phyloP scores from a whole-genome alignment of 257 asterid genomes.

The Parsonsia alboflavescens region DNA sequence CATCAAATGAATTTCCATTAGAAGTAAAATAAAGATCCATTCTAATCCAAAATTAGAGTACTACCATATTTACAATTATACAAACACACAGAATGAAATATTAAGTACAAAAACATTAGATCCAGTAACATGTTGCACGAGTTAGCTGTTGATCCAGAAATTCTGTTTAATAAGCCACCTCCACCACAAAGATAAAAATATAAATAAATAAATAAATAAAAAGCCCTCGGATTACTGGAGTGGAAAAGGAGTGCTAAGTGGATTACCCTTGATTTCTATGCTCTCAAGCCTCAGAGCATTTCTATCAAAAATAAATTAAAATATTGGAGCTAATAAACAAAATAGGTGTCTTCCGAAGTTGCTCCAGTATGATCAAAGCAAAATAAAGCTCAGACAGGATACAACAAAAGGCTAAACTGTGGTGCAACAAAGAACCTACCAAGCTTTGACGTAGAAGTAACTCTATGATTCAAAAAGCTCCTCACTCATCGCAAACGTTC shows the following conservation, averaged over 20 bases:
- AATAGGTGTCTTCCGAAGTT: neutral
- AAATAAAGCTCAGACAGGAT: neutral
- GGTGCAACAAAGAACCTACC: neutral
- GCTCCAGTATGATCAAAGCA: neutral
- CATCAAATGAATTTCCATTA: neutral
- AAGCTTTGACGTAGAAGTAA: neutral
- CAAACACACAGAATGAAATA: neutral
- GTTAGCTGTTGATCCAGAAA: neutral
- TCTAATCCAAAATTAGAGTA: neutral
- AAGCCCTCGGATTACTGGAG: neutral
- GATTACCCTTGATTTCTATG: neutral
- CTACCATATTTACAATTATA: neutral
- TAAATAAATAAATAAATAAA: neutral
- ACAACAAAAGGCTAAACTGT: neutral
- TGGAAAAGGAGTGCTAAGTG: neutral
- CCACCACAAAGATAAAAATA: neutral
- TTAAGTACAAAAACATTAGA: neutral
- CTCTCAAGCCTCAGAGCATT: neutral
- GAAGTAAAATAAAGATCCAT: neutral
- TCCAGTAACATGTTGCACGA: neutral
- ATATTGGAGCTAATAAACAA: neutral
- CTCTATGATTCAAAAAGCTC: neutral
- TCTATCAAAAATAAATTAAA: neutral
- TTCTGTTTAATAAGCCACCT: neutral
- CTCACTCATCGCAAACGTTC: neutral